Conservation (phyloP, 176 grass and related monocot species). For the Zea luxurians region DNA sequence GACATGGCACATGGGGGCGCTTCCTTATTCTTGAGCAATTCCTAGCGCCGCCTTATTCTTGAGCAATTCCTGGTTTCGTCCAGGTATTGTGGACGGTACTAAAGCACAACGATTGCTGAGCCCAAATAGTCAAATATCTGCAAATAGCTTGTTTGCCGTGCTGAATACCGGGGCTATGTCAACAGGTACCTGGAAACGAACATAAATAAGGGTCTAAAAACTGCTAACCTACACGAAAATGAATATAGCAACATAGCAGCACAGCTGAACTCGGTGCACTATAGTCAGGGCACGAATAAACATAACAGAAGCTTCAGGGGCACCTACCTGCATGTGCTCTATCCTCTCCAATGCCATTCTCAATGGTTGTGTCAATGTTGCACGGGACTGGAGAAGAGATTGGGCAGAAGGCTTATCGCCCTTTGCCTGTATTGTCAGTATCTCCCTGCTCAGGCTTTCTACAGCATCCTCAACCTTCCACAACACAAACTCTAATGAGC, state of each 20-base stretch:
- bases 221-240: background rate
- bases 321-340: conserved; percentile 70
- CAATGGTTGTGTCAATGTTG: conserved; percentile 73
- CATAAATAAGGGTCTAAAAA: background rate
- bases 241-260: background rate
- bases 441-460: conserved; percentile 85
- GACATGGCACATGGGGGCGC: background rate
- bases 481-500: conserved; percentile 13
- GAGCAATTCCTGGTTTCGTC: background rate
- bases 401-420: conserved; percentile 72
- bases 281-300: background rate
- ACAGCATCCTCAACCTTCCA: conserved; percentile 84
- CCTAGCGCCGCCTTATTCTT: background rate
- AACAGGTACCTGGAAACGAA: conserved; percentile 70
- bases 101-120: background rate
- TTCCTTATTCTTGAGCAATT: background rate
- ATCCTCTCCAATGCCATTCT: conserved; percentile 73
- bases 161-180: conserved; percentile 69
- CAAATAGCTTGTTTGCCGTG: conserved; percentile 54
- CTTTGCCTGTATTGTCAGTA: conserved; percentile 89
- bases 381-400: conserved; percentile 61
- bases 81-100: background rate
- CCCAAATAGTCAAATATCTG: conserved; percentile 12
- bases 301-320: background rate
- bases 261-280: background rate